These are phyloP conservation scores for Solanum dulcamara DNA, from an alignment of 257 asterid species.

Conservation along the genomic window DNA sequence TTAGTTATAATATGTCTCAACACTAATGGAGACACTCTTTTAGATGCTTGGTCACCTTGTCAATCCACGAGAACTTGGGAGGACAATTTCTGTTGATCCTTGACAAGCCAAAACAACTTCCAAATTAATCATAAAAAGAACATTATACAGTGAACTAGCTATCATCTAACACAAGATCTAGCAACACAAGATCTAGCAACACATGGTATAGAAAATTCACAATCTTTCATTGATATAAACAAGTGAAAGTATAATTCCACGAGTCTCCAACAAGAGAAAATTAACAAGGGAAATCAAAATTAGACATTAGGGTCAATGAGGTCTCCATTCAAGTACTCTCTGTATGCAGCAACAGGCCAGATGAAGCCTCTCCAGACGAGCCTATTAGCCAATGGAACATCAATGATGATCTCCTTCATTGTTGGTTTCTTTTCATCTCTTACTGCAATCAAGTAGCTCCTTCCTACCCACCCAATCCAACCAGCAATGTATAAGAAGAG, in stretches of 20 bases:
- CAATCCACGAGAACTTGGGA: not conserved
- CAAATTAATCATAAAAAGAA: not conserved
- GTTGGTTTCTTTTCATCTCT: constrained; percentile 90
- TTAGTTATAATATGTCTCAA: not conserved
- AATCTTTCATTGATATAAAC: not conserved
- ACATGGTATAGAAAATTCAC: not conserved
- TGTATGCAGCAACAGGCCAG: constrained; percentile 98
- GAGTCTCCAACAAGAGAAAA: not conserved
- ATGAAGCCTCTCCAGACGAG: constrained; percentile 85
- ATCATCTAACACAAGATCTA: not conserved
- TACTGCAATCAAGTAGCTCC: constrained; percentile 90
- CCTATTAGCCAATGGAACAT: constrained; percentile 73
- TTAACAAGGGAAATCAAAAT: not conserved
- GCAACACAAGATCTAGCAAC: not conserved
- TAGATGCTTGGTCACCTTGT: not conserved
- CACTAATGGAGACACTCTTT: not conserved
- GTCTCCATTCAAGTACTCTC: constrained; percentile 82
- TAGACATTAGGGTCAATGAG: constrained; percentile 77
- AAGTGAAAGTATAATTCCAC: not conserved
- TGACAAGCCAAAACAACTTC: not conserved
- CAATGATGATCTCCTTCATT: constrained; percentile 86
- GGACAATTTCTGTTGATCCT: not conserved
- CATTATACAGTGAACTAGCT: not conserved
- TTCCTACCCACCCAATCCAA: constrained; percentile 97
- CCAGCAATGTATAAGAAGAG: constrained; percentile 88